Evolutionary conservation across 148 eudicot species (phyloP).

Genomic region (Diospyros kaki): DNA sequence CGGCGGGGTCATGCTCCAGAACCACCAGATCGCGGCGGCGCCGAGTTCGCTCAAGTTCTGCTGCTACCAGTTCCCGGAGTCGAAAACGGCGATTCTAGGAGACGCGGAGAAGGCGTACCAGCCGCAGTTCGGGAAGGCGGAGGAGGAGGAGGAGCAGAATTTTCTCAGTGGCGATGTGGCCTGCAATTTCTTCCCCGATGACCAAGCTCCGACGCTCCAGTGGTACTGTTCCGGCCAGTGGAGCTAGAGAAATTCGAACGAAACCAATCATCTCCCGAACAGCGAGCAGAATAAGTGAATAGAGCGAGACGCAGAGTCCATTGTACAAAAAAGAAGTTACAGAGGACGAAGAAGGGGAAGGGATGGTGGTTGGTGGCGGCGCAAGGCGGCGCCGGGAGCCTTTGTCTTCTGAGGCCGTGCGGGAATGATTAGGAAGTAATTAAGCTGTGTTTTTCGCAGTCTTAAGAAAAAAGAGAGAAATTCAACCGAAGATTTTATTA

Average conservation of each 20-base stretch:
- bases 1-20: not conserved
- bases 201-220: slow-evolving; percentile 28
- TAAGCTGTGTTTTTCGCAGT: not conserved
- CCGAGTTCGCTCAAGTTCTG: slow-evolving; percentile 14
- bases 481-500: no score
- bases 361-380: not conserved
- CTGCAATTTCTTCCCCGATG: slow-evolving; percentile 49
- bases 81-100: slow-evolving; percentile 23
- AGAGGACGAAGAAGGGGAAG: no score
- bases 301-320: not conserved
- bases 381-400: not conserved
- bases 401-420: not conserved
- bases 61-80: slow-evolving; percentile 38
- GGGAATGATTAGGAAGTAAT: slow-evolving; percentile 6
- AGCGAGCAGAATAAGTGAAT: not conserved
- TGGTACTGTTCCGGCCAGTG: slow-evolving; percentile 27
- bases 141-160: slow-evolving; percentile 48
- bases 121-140: slow-evolving; percentile 73
- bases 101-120: slow-evolving; percentile 42
- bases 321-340: slow-evolving; percentile 8
- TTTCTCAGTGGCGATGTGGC: slow-evolving; percentile 81
- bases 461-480: no score
- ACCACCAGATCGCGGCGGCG: slow-evolving; percentile 26
- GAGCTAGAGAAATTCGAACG: slow-evolving; percentile 2
- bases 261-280: not conserved